Evolutionary conservation across 2,329 filamentous ascomycete genomes (phyloP), one percentile per base, ranked within the genome.

Genomic region (Trichophaea hybrida): DNA sequence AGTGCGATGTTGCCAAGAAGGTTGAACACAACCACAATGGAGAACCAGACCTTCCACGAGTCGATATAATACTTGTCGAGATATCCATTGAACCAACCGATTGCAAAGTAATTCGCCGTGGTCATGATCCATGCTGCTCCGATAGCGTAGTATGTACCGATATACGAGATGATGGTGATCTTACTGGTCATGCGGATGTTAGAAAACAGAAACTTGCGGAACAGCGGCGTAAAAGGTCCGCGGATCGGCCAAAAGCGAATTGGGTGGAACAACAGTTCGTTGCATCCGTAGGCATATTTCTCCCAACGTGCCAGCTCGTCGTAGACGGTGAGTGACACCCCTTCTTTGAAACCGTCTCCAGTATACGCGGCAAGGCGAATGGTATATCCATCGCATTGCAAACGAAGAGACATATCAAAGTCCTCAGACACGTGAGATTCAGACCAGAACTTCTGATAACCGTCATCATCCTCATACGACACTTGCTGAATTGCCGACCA

Each of bases 221-320:
- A 91, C 4, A 91, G 78, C 24, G 83, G 82, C 3, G 87, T 91
- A 70, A 91, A 86, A 33, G 87, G 87, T 0, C 87, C 87, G 13
- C 77, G 80, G 70, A 77, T 82, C 49, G 81, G 71, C 87, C 87
- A 91, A 66, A 81, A 82, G 61, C 80, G 78, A 61, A 91, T 75
- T 2, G 86, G 87, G 69, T 91, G 79, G 75, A 93, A 91, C 59
- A 91, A 77, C 59, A 91, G 76, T 74, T 90, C 86, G 71, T 86
- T 87, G 73, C 87, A 90, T 40, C 86, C 86, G 68, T 88, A 90
- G 2, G 86, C 87, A 70, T 89, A 89, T 73, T 91, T 91, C 70
- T 91, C 86, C 86, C 87, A 91, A 59, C 86, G 83, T 1, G 85
- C 84, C 61, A 91, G 76, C 72, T 91, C 87, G 72, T 91, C 86